Percentiles rank a stretch among this genome's conserved stretches.
Evolutionary conservation across 2,329 filamentous ascomycete species (phyloP).

Genomic region (Neofusicoccum parvum): DNA sequence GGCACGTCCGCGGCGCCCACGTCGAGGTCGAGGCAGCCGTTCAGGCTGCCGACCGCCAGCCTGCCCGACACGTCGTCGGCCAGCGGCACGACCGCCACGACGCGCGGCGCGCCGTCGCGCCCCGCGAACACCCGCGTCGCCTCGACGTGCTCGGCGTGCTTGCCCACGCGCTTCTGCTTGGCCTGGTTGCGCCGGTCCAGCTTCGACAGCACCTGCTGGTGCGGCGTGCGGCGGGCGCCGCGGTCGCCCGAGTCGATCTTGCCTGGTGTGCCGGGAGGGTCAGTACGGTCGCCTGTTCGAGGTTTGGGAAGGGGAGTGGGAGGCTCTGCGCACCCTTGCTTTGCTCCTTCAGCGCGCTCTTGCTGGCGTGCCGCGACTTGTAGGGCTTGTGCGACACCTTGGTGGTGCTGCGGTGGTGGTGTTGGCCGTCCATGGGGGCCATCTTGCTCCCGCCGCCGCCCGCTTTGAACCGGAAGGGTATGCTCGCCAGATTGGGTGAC

Average conservation of each 20-base stretch:
- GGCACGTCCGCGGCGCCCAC: constrained; percentile 61
- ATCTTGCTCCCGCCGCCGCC: constrained; percentile 66
- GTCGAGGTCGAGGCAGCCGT: constrained; percentile 73
- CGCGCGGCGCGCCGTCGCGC: constrained; percentile 80
- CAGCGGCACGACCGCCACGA: constrained; percentile 85
- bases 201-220: constrained; percentile 97
- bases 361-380: constrained; percentile 89
- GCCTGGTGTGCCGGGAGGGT: constrained; percentile 52
- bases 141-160: constrained; percentile 80
- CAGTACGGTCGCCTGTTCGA: not conserved
- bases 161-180: constrained; percentile 82
- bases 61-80: constrained; percentile 71
- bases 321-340: constrained; percentile 69
- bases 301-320: not conserved
- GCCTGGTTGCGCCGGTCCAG: constrained; percentile 93
- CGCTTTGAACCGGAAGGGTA: constrained; percentile 85
- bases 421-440: constrained; percentile 67
- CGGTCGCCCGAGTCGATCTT: constrained; percentile 72
- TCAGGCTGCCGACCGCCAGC: constrained; percentile 70
- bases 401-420: constrained; percentile 91
- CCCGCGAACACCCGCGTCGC: constrained; percentile 83
- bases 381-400: constrained; percentile 87
- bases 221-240: constrained; percentile 79
- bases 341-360: constrained; percentile 80
- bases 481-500: constrained; percentile 19